Evolutionary conservation across 106 monocot species (phyloP).

Genomic region (Allium sativum): DNA sequence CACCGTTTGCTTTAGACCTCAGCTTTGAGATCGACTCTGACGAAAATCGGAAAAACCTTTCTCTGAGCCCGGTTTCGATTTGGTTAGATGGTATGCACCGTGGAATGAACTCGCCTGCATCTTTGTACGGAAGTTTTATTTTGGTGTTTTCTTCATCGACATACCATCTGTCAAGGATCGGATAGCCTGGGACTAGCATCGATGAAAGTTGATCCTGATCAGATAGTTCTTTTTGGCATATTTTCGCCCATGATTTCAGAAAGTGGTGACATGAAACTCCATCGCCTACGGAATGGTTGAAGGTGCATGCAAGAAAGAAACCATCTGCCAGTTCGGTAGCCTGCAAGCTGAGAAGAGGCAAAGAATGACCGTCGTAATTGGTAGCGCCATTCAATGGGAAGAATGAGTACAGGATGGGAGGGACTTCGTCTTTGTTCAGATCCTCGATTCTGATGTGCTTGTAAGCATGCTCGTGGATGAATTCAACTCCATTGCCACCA

Average conservation of each 20-base stretch:
- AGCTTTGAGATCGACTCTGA: slow-evolving; percentile 10
- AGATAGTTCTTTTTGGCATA: slow-evolving; percentile 6
- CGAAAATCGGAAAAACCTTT: slow-evolving; percentile 26
- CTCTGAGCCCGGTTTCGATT: slow-evolving; percentile 2
- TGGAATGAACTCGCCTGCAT: slow-evolving; percentile 12
- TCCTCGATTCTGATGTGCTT: too few relatives aligned
- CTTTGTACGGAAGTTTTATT: slow-evolving; percentile 19
- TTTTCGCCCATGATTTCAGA: slow-evolving; percentile 62
- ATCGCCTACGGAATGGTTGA: slow-evolving; percentile 69
- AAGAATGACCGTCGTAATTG: slow-evolving; percentile 39
- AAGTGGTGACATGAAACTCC: slow-evolving; percentile 63
- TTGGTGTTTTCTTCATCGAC: slow-evolving; percentile 4
- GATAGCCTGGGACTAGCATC: too few relatives aligned
- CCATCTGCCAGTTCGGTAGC: slow-evolving; percentile 63
- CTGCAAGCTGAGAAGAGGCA: slow-evolving; percentile 47
- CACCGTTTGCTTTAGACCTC: slow-evolving; percentile 29
- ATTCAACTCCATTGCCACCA: too few relatives aligned
- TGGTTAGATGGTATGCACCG: slow-evolving; percentile 4
- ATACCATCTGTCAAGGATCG: too few relatives aligned
- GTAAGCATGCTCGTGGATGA: too few relatives aligned
- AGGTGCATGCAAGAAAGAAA: slow-evolving; percentile 47
- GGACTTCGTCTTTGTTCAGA: too few relatives aligned
- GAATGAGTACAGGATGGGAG: not conserved
- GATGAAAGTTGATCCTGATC: not conserved
- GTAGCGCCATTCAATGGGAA: slow-evolving; percentile 33